phyloP scores from a whole-genome alignment of 176 grass and related monocot genomes.

The Phragmites australis region DNA sequence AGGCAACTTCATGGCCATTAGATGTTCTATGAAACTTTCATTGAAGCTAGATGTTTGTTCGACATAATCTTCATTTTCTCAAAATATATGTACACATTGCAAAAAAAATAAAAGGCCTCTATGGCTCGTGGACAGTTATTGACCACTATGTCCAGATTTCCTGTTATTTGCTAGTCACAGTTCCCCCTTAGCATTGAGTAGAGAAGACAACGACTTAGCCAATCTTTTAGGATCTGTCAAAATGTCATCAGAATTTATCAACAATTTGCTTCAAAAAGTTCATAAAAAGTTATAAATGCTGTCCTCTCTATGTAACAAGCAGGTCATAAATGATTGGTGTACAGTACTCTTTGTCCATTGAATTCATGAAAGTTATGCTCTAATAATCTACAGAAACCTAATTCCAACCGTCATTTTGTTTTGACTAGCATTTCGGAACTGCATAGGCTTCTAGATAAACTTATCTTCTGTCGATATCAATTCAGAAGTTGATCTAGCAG shows the following conservation, averaged over 20 bases:
- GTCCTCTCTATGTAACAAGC: not conserved
- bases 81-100: no score
- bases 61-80: no score
- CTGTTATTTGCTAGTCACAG: not conserved
- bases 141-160: not conserved
- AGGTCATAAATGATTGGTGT: no score
- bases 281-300: not conserved
- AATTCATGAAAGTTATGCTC: not conserved
- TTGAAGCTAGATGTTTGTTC: not conserved
- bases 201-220: no score
- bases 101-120: no score
- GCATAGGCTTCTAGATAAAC: not conserved
- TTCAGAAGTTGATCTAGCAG: not conserved
- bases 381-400: not conserved
- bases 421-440: not conserved
- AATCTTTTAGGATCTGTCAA: no score
- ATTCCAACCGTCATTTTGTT: not conserved
- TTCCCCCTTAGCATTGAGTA: no score
- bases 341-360: not conserved
- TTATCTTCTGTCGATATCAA: not conserved
- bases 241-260: not conserved
- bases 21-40: not conserved
- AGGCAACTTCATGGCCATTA: no score
- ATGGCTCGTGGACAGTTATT: no score
- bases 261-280: not conserved